phyloP scores from a whole-genome alignment of 179 eudicot genomes.

The Spergularia azorica region DNA sequence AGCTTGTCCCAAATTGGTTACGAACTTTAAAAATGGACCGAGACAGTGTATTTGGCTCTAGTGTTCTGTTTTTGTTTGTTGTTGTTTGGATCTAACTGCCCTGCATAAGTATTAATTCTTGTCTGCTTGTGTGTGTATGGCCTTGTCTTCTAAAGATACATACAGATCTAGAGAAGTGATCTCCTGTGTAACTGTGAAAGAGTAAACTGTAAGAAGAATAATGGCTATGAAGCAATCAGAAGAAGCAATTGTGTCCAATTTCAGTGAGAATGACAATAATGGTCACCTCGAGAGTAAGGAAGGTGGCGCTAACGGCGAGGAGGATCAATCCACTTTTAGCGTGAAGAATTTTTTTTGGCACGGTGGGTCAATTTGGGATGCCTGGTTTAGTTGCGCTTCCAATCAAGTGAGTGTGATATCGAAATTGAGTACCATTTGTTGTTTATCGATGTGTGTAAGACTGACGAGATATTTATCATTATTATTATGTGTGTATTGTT shows the following conservation, averaged over 20 bases:
- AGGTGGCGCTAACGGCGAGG: constrained; percentile 13
- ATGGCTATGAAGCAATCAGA: constrained; percentile 57
- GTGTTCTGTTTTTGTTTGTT: no score
- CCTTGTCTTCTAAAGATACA: no score
- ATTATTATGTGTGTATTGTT: neutral
- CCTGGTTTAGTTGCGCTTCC: constrained; percentile 53
- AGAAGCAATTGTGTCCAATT: constrained; percentile 66
- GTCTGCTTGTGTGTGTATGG: no score
- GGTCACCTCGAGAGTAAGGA: constrained; percentile 5
- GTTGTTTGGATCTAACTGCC: no score
- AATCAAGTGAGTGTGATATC: constrained; percentile 34
- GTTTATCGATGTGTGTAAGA: neutral
- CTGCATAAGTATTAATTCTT: no score
- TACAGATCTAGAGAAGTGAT: no score
- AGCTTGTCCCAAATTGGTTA: no score
- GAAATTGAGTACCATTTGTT: neutral
- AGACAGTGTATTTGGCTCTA: no score
- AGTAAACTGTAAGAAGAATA: neutral
- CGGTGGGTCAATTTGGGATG: constrained; percentile 54
- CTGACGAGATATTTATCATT: neutral
- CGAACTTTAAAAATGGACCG: no score
- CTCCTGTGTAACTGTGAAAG: neutral
- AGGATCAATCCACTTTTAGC: constrained; percentile 25
- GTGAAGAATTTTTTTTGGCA: constrained; percentile 43
- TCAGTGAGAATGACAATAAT: constrained; percentile 29